Conservation (phyloP, 2,329 filamentous ascomycete species). For the Fusarium gaditjirri region DNA sequence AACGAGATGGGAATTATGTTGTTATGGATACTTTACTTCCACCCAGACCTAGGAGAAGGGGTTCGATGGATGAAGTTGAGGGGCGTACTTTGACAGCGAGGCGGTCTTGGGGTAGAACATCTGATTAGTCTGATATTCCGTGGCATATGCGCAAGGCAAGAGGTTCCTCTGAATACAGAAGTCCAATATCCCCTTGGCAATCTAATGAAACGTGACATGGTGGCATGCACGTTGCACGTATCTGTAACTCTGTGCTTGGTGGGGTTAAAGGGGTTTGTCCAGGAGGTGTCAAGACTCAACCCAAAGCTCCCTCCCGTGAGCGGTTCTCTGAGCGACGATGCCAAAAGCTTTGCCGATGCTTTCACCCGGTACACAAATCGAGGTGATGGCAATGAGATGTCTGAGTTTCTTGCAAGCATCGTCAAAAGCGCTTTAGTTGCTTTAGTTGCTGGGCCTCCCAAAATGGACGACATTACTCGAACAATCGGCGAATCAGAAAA, state of each 20-base stretch:
- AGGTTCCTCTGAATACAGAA: no score
- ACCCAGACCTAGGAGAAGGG: fast-evolving
- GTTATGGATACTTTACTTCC: not conserved
- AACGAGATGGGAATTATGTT: fast-evolving
- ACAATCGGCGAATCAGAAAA: not conserved
- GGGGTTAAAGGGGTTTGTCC: fast-evolving
- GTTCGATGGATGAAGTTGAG: not conserved
- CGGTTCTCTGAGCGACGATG: fast-evolving
- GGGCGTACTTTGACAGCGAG: fast-evolving
- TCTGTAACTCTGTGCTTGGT: not conserved
- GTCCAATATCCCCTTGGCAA: no score
- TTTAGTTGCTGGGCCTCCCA: fast-evolving
- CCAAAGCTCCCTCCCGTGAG: fast-evolving
- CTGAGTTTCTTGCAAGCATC: not conserved
- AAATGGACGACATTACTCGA: not conserved
- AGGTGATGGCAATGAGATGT: fast-evolving
- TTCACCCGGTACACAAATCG: not conserved
- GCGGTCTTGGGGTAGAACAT: not conserved
- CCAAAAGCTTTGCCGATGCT: not conserved
- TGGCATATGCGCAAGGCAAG: fast-evolving
- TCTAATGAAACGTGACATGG: no score
- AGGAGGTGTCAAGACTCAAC: not conserved
- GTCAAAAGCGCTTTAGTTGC: fast-evolving
- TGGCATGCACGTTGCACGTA: fast-evolving
- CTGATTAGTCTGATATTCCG: not conserved